Percentiles rank a stretch among this genome's conserved stretches.
Evolutionary conservation across 1,284 basidiomycete species (phyloP).

Genomic region (Sporisorium iseilematis-ciliati): DNA sequence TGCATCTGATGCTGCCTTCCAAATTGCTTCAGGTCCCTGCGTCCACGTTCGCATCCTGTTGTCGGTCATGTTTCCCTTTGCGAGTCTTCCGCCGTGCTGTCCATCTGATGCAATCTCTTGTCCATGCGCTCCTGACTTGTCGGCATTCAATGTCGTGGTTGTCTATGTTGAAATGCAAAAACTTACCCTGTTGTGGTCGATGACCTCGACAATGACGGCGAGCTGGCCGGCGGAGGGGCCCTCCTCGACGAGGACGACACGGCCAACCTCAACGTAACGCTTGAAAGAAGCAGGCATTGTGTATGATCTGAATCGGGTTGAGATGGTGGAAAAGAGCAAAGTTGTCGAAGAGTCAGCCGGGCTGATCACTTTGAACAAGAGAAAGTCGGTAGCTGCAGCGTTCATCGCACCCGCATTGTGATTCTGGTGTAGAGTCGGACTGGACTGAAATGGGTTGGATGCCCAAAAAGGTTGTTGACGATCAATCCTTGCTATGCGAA

Average conservation of each 20-base stretch:
- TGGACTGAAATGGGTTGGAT: background rate
- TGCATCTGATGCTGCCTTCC: no score
- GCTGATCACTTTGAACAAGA: background rate
- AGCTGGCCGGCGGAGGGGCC: slow-evolving; percentile 89
- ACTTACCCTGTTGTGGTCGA: slow-evolving; percentile 97
- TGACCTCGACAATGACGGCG: slow-evolving; percentile 95
- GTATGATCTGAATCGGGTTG: slow-evolving; percentile 30
- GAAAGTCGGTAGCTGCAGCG: background rate
- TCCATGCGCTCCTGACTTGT: background rate
- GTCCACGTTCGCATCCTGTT: no score
- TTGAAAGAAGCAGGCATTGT: slow-evolving; percentile 76
- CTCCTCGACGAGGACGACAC: slow-evolving; percentile 93
- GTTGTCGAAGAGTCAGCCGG: slow-evolving; percentile 18
- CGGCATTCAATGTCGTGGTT: slow-evolving; percentile 2
- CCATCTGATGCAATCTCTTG: background rate
- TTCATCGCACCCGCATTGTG: slow-evolving; percentile 6
- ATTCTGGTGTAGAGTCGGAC: background rate
- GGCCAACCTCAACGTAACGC: slow-evolving; percentile 98
- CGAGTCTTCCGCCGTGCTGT: background rate
- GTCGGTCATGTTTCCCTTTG: background rate
- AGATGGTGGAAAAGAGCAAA: background rate
- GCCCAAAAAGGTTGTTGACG: background rate
- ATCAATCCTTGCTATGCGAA: background rate
- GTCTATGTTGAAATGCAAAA: background rate
- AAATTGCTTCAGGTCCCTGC: no score